These are phyloP conservation scores for Bondarzewia mesenterica DNA, from an alignment of 1,284 basidiomycete species.

Conservation along the genomic window DNA sequence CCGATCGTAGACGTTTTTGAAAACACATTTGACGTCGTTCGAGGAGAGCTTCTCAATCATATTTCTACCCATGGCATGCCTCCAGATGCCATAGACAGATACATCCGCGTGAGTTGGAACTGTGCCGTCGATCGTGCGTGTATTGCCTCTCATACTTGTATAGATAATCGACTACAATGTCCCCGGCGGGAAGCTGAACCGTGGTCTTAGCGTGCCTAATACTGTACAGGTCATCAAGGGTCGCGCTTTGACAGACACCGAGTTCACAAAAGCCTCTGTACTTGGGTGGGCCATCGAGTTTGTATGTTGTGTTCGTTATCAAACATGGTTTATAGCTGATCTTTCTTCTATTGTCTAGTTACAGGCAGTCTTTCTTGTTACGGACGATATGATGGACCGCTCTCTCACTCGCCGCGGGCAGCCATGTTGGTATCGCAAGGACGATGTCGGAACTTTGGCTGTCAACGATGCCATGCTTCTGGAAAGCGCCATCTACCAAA, in stretches of 20 bases:
- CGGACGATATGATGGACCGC: constrained; percentile 97
- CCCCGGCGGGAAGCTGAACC: constrained; percentile 94
- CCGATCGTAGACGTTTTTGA: too few relatives aligned
- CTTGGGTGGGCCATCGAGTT: constrained; percentile 97
- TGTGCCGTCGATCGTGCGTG: not conserved
- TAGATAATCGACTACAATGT: constrained; percentile 82
- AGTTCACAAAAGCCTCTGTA: constrained; percentile 86
- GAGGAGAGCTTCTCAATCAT: constrained; percentile 1
- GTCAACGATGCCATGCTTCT: constrained; percentile 99
- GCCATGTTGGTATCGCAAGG: constrained; percentile 89
- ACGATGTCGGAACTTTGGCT: constrained; percentile 77
- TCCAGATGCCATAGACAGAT: not conserved
- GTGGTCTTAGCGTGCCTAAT: constrained; percentile 92
- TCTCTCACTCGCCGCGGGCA: constrained; percentile 93
- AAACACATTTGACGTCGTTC: not conserved
- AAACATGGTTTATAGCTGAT: not conserved
- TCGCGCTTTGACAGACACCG: constrained; percentile 59
- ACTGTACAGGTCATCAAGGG: constrained; percentile 86
- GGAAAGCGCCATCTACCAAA: constrained; percentile 86
- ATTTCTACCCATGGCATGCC: not conserved
- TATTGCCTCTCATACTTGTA: not conserved
- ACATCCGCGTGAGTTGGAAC: not conserved
- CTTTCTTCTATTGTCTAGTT: constrained; percentile 42
- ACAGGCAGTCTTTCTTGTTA: constrained; percentile 96
- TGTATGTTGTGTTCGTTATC: constrained; percentile 38